Percentiles rank a stretch among this genome's conserved stretches.
phyloP scores from a whole-genome alignment of 306 rosid species.

The Quercus agrifolia region DNA sequence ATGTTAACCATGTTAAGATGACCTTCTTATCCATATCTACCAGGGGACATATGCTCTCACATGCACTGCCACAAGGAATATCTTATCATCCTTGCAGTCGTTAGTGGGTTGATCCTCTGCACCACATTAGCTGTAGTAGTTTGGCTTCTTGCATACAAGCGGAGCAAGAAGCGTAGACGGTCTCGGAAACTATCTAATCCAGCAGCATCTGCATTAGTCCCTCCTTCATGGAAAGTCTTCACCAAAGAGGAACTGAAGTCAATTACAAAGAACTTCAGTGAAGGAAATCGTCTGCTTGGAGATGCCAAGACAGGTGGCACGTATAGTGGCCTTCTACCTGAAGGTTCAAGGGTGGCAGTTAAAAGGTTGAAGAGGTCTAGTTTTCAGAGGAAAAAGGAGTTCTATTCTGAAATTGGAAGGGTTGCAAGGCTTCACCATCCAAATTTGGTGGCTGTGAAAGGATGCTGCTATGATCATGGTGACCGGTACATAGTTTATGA shows the following conservation, averaged over 20 bases:
- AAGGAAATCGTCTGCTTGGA: slow-evolving; percentile 91
- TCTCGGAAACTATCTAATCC: slow-evolving; percentile 73
- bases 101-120: slow-evolving; percentile 86
- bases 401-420: slow-evolving; percentile 86
- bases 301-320: slow-evolving; percentile 96
- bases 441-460: slow-evolving; percentile 90
- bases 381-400: slow-evolving; percentile 93
- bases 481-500: slow-evolving; percentile 96
- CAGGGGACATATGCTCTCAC: slow-evolving; percentile 61
- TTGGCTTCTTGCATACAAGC: slow-evolving; percentile 87
- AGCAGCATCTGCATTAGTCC: slow-evolving; percentile 57
- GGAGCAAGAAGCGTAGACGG: slow-evolving; percentile 83
- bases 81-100: slow-evolving; percentile 80
- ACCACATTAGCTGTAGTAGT: slow-evolving; percentile 77
- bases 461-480: slow-evolving; percentile 97
- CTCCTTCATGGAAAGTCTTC: slow-evolving; percentile 90
- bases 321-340: slow-evolving; percentile 79
- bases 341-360: slow-evolving; percentile 90
- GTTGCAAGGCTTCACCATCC: slow-evolving; percentile 95
- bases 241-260: slow-evolving; percentile 89
- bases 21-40: slow-evolving; percentile 2
- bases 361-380: slow-evolving; percentile 89
- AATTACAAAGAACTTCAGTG: slow-evolving; percentile 91
- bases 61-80: slow-evolving; percentile 89
- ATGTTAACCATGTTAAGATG: slow-evolving; percentile 17